Conservation (phyloP, 2,329 filamentous ascomycete genomes). For the Geosmithia flava region DNA sequence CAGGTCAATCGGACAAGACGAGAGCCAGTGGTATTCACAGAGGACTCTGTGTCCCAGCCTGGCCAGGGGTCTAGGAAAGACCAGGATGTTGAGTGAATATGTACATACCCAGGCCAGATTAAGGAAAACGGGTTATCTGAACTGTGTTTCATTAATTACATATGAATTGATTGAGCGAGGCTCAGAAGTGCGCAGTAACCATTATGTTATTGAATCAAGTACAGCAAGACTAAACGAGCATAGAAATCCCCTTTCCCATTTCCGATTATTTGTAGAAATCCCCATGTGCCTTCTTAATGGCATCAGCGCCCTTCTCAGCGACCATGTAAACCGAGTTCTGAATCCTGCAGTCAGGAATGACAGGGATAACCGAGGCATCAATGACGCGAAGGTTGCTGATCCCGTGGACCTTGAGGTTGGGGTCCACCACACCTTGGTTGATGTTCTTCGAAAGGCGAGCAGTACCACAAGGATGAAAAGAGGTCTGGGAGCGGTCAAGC, state of each 20-base stretch:
- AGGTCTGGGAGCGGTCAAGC: constrained; percentile 46
- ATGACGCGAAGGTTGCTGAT: constrained; percentile 39
- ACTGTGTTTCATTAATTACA: too few relatives aligned
- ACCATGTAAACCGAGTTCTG: constrained; percentile 50
- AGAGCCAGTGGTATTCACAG: constrained; percentile 12
- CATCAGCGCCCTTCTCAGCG: constrained; percentile 32
- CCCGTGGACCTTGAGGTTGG: constrained; percentile 37
- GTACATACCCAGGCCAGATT: too few relatives aligned
- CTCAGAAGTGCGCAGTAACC: too few relatives aligned
- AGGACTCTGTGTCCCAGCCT: not conserved
- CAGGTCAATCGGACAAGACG: constrained; percentile 28
- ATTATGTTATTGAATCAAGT: too few relatives aligned
- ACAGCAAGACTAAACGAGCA: too few relatives aligned
- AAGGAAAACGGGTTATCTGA: too few relatives aligned
- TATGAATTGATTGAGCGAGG: too few relatives aligned
- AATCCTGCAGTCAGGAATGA: constrained; percentile 43
- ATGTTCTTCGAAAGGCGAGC: constrained; percentile 37
- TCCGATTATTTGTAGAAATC: constrained; percentile 15
- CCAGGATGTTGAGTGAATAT: too few relatives aligned
- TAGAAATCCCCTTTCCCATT: too few relatives aligned
- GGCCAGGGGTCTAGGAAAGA: too few relatives aligned
- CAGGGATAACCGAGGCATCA: constrained; percentile 43
- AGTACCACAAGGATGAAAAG: constrained; percentile 46
- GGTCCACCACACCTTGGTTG: constrained; percentile 38
- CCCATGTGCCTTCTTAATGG: constrained; percentile 5